Conservation (phyloP, 2,329 filamentous ascomycete species). For the Graphium sp. region DNA sequence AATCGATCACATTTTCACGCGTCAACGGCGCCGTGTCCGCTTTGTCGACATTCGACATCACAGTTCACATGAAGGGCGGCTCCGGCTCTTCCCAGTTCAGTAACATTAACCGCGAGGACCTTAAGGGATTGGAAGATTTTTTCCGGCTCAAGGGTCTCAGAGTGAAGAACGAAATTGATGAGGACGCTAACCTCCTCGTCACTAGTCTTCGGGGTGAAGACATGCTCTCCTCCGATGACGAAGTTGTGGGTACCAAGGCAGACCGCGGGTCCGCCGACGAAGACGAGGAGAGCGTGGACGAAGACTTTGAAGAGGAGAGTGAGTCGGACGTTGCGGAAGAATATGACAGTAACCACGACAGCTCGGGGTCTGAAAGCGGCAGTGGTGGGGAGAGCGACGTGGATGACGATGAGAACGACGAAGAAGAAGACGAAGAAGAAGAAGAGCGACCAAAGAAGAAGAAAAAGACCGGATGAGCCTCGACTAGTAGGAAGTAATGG, state of each 20-base stretch:
- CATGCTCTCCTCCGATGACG: slow-evolving; percentile 71
- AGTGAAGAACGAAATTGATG: slow-evolving; percentile 97
- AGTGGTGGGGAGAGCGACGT: slow-evolving; percentile 33
- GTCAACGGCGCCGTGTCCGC: slow-evolving; percentile 89
- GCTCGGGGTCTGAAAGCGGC: slow-evolving; percentile 54
- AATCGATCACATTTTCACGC: slow-evolving; percentile 85
- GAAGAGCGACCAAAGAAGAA: slow-evolving; percentile 33
- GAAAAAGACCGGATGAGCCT: too few species aligned
- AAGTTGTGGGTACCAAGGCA: slow-evolving; percentile 50
- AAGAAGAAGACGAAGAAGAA: slow-evolving; percentile 22
- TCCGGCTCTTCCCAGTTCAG: slow-evolving; percentile 86
- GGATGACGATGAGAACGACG: slow-evolving; percentile 23
- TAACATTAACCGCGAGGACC: slow-evolving; percentile 97
- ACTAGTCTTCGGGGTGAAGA: slow-evolving; percentile 72
- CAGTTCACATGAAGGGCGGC: slow-evolving; percentile 77
- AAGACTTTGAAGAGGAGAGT: slow-evolving; percentile 85
- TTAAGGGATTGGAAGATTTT: slow-evolving; percentile 90
- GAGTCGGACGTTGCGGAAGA: slow-evolving; percentile 96
- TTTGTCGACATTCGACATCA: slow-evolving; percentile 93
- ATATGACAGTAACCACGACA: slow-evolving; percentile 83
- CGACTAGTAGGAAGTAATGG: too few species aligned
- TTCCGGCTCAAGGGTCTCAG: slow-evolving; percentile 92
- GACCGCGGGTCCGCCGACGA: slow-evolving; percentile 89
- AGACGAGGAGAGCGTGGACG: slow-evolving; percentile 86
- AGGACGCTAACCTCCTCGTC: slow-evolving; percentile 68